phyloP scores from a whole-genome alignment of 345 rosid genomes.

The Rhizophora mangle region DNA sequence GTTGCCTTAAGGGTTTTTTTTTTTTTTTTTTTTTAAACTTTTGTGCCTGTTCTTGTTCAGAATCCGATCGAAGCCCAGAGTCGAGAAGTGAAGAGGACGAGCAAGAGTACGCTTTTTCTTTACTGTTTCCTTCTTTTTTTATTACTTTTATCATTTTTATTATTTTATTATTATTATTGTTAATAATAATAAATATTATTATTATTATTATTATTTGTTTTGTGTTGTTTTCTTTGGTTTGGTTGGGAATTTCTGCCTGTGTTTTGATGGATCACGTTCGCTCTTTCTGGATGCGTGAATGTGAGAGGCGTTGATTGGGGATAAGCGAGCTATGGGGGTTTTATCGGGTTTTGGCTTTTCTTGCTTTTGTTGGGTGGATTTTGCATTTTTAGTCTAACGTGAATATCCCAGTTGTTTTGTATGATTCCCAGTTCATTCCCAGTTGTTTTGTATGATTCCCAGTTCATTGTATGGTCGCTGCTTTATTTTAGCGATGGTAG shows the following conservation, averaged over 20 bases:
- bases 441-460: not conserved
- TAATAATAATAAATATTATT: too few relatives aligned
- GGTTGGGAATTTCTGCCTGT: slow-evolving; percentile 10
- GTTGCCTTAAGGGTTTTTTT: not conserved
- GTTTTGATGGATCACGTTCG: not conserved
- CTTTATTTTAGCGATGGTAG: not conserved
- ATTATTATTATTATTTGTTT: not conserved
- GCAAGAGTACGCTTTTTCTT: slow-evolving; percentile 32
- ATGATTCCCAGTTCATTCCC: not conserved
- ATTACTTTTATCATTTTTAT: too few relatives aligned
- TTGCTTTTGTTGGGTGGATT: not conserved
- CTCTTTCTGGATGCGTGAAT: slow-evolving; percentile 6
- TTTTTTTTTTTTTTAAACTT: not conserved
- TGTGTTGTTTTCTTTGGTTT: not conserved
- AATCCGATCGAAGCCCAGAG: slow-evolving; percentile 44
- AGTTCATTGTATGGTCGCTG: not conserved
- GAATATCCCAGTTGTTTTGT: not conserved
- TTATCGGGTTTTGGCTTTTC: slow-evolving; percentile 1
- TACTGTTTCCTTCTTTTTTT: not conserved
- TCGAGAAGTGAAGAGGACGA: slow-evolving; percentile 30
- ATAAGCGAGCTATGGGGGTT: not conserved
- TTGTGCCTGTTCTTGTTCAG: slow-evolving; percentile 21
- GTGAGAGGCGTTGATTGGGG: slow-evolving; percentile 13
- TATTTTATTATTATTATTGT: not conserved
- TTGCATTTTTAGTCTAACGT: not conserved